phyloP scores from a whole-genome alignment of 352 stramenopile species.

The Peronospora farinosa region DNA sequence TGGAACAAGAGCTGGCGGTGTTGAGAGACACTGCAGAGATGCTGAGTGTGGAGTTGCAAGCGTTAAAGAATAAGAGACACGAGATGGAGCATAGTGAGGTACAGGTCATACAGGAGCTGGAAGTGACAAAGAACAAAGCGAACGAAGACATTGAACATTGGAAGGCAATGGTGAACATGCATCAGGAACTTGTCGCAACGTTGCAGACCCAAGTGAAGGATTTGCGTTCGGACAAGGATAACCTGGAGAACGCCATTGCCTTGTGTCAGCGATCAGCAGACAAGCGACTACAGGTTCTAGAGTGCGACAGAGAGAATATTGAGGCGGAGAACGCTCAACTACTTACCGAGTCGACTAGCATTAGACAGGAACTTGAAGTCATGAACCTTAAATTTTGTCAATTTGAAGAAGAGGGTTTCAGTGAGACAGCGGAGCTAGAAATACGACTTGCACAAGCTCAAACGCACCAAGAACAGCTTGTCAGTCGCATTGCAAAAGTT shows the following conservation, averaged over 20 bases:
- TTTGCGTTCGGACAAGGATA: conserved; percentile 10
- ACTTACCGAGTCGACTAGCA: conserved; percentile 7
- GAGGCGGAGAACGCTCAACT: conserved; percentile 16
- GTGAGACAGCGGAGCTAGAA: conserved; percentile 2
- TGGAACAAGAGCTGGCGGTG: conserved; percentile 12
- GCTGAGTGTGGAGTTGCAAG: conserved; percentile 8
- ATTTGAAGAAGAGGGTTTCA: conserved; percentile 1
- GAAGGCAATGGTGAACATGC: conserved; percentile 1
- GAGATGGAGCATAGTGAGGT: not conserved
- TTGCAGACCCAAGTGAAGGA: conserved; percentile 16
- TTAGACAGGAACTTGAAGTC: conserved; percentile 5
- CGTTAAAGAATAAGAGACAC: not conserved
- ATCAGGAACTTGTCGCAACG: conserved; percentile 6
- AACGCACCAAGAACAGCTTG: conserved; percentile 9
- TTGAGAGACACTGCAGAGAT: conserved; percentile 9
- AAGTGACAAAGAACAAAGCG: not conserved
- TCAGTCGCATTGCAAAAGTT: conserved; percentile 3
- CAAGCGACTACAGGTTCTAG: conserved; percentile 11
- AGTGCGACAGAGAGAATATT: conserved; percentile 10
- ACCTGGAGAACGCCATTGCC: conserved; percentile 1
- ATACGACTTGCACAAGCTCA: conserved; percentile 3
- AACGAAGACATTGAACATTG: conserved; percentile 1
- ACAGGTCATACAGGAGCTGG: not conserved
- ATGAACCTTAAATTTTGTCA: conserved; percentile 7
- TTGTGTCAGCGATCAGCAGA: conserved; percentile 20